These are phyloP conservation scores for Sugiyamaella grinbergsii DNA, from an alignment of 1,139 yeast genomes.

Conservation along the genomic window DNA sequence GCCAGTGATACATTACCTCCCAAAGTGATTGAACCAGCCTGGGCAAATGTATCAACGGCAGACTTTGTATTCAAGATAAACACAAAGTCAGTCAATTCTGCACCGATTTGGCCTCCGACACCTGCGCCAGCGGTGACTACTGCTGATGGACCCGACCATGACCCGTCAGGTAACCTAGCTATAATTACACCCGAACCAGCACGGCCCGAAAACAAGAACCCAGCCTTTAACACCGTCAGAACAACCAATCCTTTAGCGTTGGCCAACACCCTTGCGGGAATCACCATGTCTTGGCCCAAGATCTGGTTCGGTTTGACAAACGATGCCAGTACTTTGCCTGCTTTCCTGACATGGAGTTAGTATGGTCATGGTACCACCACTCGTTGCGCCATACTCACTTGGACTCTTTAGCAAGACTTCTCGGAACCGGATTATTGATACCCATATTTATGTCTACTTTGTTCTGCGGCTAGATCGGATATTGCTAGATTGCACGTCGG, in stretches of 20 bases:
- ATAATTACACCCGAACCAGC: slow-evolving; percentile 97
- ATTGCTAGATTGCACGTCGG: not conserved
- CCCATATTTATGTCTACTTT: slow-evolving; percentile 50
- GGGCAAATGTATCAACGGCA: slow-evolving; percentile 94
- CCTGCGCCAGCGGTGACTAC: slow-evolving; percentile 97
- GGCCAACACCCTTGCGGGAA: slow-evolving; percentile 84
- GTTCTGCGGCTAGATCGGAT: slow-evolving; percentile 12
- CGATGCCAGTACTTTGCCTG: slow-evolving; percentile 89
- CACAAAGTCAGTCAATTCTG: slow-evolving; percentile 94
- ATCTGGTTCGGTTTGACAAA: slow-evolving; percentile 95
- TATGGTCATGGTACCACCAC: too few species aligned
- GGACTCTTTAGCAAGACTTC: slow-evolving; percentile 84
- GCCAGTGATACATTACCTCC: slow-evolving; percentile 97
- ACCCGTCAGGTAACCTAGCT: slow-evolving; percentile 90
- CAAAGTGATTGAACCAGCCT: slow-evolving; percentile 87
- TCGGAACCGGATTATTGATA: slow-evolving; percentile 92
- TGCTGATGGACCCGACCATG: slow-evolving; percentile 98
- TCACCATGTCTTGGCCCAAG: slow-evolving; percentile 81
- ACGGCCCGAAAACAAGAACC: slow-evolving; percentile 92
- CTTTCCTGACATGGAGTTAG: too few species aligned
- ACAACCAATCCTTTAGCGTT: slow-evolving; percentile 93
- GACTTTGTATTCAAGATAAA: slow-evolving; percentile 82
- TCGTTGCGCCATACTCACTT: too few species aligned
- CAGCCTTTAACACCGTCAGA: slow-evolving; percentile 94
- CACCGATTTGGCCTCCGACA: slow-evolving; percentile 97